Percentiles rank a stretch among this genome's conserved stretches.
Evolutionary conservation across 129 eudicot species (phyloP).

Genomic region (Tanacetum coccineum): DNA sequence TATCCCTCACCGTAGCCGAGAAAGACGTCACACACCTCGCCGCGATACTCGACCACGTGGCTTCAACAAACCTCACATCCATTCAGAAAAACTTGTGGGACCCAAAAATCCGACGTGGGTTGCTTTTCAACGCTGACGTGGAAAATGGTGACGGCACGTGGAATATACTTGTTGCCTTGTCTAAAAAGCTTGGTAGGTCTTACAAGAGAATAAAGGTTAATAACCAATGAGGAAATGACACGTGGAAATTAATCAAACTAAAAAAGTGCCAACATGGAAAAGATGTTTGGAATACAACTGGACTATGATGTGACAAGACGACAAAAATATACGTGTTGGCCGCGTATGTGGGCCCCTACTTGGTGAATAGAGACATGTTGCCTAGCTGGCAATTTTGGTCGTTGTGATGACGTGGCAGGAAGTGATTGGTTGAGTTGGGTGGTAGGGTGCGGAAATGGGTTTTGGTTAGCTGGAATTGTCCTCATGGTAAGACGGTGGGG

Average conservation of each 20-base stretch:
- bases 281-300: constrained; percentile 22
- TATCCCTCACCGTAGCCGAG: constrained; percentile 72
- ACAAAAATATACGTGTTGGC: too few species aligned
- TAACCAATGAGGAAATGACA: constrained; percentile 23
- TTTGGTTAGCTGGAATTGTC: too few species aligned
- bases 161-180: constrained; percentile 47
- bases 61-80: constrained; percentile 43
- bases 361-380: neutral
- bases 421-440: too few species aligned
- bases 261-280: constrained; percentile 6
- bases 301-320: neutral
- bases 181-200: constrained; percentile 38
- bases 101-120: constrained; percentile 41
- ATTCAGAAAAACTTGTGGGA: constrained; percentile 67
- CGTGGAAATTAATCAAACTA: constrained; percentile 18
- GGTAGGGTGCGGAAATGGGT: too few species aligned
- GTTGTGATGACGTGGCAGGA: too few species aligned
- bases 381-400: too few species aligned
- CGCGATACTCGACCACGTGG: constrained; percentile 64
- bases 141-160: constrained; percentile 77
- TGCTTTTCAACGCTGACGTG: constrained; percentile 44
- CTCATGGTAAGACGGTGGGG: too few species aligned
- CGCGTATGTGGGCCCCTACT: neutral
- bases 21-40: constrained; percentile 58
- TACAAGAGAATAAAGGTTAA: constrained; percentile 28